Base-by-base conservation (phyloP, 208 protist genomes). In the Trypanosoma cruzi region DNA sequence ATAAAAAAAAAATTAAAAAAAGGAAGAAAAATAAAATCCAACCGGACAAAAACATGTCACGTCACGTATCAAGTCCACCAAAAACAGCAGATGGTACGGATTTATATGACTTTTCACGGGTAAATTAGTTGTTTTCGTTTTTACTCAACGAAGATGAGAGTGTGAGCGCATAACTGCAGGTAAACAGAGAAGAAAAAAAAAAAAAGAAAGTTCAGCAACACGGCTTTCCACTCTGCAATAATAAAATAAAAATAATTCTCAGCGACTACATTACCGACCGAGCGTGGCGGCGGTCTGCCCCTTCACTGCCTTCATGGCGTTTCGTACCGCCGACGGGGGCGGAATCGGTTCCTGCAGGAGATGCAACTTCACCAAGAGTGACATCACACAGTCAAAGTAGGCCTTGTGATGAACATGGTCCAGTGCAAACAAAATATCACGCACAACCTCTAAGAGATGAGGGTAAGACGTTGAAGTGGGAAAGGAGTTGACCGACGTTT, bases 401-500 rank as follows among this genome's bases (percentile, higher is more conserved):
- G 16, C n/a, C 4, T 11, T 34, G 22, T 74, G 79, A 24, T 76
- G 64, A 14, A 84, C 86, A 44, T 83, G 81, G 56, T 93, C 84
- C 13, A 92, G 55, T 8, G 90, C 87, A 79, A 94, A 96, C 64
- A 73, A 66, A 57, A 96, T 69, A 61, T 91, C 75, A 1, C 84
- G 79, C 61, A 85, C 63, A 37, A 86, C 75, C 14, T 44, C 40
- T 40, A 88, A 37, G 1, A 86, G 44, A 44, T 60, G 13, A 36
- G 26, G 14, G 26, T 10, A 16, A 48, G 20, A 4, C 20, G 56
- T 3, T 8, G 36, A 52, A 26, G 16, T 1, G 48, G 48, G 24
- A n/a, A 22, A 42, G 18, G n/a, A 50, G 18, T 7, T 20, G 1
- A 44, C 40, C 18, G 42, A 18, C 58, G 31, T 5, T 36, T 53